Conservation (phyloP, 371 early-diverging fungal genomes). For the Mucor mucedo region DNA sequence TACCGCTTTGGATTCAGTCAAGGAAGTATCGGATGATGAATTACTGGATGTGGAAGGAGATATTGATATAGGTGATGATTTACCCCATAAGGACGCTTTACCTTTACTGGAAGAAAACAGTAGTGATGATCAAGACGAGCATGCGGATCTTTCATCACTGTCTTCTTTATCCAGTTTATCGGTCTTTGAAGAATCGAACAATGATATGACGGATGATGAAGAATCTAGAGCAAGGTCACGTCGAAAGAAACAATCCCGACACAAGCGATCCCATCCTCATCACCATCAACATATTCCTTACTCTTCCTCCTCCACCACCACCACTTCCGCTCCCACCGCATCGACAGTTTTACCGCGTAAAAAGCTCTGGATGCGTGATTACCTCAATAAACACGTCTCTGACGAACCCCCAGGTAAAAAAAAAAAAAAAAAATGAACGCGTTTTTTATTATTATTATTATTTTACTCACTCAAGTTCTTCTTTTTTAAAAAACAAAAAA, state of each 20-base stretch:
- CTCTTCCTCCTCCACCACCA: background rate
- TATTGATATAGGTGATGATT: constrained; percentile 31
- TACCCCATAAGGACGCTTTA: constrained; percentile 6
- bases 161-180: constrained; percentile 32
- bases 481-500: too few species aligned
- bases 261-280: constrained; percentile 2
- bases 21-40: constrained; percentile 31
- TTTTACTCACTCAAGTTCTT: background rate
- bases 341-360: constrained; percentile 23
- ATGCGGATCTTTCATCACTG: constrained; percentile 28
- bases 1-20: background rate
- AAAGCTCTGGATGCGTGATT: constrained; percentile 33
- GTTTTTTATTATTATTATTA: background rate
- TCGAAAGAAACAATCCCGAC: background rate
- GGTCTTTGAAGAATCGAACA: constrained; percentile 20
- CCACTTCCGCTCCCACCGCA: background rate
- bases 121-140: constrained; percentile 12
- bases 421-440: too few species aligned
- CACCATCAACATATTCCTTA: background rate
- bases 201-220: constrained; percentile 12
- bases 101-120: constrained; percentile 6
- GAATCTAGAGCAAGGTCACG: background rate
- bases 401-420: background rate
- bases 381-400: constrained; percentile 13
- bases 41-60: constrained; percentile 31